Base-by-base conservation (phyloP, 1,284 basidiomycete genomes). In the Marasmius sp. region DNA sequence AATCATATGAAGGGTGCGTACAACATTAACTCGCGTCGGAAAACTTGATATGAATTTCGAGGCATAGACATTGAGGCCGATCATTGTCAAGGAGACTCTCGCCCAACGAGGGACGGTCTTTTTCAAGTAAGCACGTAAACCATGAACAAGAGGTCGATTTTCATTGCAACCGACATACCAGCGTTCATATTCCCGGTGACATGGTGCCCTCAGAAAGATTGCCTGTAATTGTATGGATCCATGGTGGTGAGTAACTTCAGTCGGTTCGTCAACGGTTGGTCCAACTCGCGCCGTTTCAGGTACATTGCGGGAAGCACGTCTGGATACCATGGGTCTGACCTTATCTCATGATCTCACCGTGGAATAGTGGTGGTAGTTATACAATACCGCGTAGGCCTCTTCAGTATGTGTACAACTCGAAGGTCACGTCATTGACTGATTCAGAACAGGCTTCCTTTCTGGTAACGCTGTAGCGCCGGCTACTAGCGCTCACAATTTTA, bases 331-430 rank as follows among this genome's bases (percentile, higher is more conserved):
- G 68, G 67, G 1, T 59, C 60, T n/a, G 61, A 71, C 45, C 50
- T 74, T 22, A 62, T 71, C 1, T 37, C 57, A 1, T 22, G 64
- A 18, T 66, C 69, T 14, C 38, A 64, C 10, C 34, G 68, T 7
- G 60, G 64, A 27, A 65, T 69, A 5, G 61, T 69, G 7, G 62
- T 43, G 7, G 74, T 75, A 3, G 41, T 64, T 9, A 66, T 74
- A 18, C 70, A 74, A 57, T 74, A 74, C 59, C 65, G 74, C 7
- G 66, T 74, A 11, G 73, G 71, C 39, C 9, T 71, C 7, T 74
- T 73, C 36, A 71, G 70, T 57, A 52, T 66, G 43, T 37, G n/a
- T n/a, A n/a, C 6, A n/a, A 12, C 41, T 2, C 41, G 41, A 43
- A 12, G 3, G 41, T n/a, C n/a, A n/a, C 11, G n/a, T 3, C 12